A percentile compares a stretch with the other conserved stretches of the same genome.
Conservation (phyloP, 441 rosid genomes). For the Erysimum cheiri region DNA sequence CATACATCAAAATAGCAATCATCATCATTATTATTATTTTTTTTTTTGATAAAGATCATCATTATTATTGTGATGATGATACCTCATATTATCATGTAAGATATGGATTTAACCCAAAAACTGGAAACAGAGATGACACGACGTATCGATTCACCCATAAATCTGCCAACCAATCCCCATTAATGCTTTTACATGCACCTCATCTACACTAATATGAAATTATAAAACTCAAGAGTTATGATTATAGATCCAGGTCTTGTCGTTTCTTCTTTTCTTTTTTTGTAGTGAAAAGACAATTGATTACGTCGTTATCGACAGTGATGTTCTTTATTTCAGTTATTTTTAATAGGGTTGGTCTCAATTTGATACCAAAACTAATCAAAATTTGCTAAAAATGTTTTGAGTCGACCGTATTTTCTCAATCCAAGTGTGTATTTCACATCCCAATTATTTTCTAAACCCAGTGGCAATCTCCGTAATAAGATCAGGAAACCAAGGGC, state of each 20-base stretch:
- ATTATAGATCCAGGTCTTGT: not conserved
- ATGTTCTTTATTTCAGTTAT: not conserved
- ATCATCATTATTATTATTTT: conserved; percentile 1
- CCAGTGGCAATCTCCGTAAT: conserved; percentile 29
- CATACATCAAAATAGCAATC: not conserved
- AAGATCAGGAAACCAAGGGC: conserved; percentile 18
- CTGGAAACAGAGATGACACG: not conserved
- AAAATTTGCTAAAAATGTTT: not conserved
- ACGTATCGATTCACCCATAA: conserved; percentile 16
- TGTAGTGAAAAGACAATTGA: not conserved
- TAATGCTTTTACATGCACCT: conserved; percentile 22
- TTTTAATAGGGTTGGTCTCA: conserved; percentile 2
- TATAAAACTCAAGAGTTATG: not conserved
- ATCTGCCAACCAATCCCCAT: conserved; percentile 35
- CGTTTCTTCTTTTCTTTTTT: not conserved
- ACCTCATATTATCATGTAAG: conserved; percentile 10
- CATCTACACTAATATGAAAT: not conserved
- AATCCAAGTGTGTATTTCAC: not conserved
- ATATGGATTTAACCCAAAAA: not conserved
- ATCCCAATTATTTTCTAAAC: not conserved
- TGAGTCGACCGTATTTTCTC: not conserved
- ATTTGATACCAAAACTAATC: conserved; percentile 20
- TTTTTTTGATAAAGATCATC: not conserved
- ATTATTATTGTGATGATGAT: conserved; percentile 20
- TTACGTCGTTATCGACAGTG: not conserved